Base-by-base conservation (phyloP, 345 rosid genomes). In the Melastoma malabathricum region DNA sequence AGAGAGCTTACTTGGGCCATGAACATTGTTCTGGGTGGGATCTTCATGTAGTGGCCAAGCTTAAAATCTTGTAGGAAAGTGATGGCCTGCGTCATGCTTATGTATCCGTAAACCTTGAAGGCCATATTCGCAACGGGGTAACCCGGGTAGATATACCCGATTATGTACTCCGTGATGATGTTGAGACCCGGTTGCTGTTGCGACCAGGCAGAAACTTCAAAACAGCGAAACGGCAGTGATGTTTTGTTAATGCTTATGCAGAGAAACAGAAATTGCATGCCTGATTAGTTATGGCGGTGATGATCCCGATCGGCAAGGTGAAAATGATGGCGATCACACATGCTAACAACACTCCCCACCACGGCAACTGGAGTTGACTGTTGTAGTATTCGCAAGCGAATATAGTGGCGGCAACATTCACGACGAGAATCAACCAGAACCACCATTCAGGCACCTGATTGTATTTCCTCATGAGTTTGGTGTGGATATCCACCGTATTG, bases 281-380 rank as follows among this genome's bases (percentile, higher is more conserved):
- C 97, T 92, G 98, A 62, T 92, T 92, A 18, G 98, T 92, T 54
- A 84, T 84, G 51, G 98, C 97, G 1, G 97, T 92, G 62, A 92
- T 83, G 66, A 88, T 84, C 15, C 97, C 98, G 4, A 88, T 79
- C 8, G 98, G 98, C 57, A 92, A 95, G 46, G 97, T 87, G 73
- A 92, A 87, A 9, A 68, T 13, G 54, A 92, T 75, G 62, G 98
- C 98, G 46, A 92, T 63, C 16, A 50, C 60, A 56, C 95, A 92
- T 3, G 98, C 98, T 44, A 92, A 65, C n/a, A 87, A 44, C 50
- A 88, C 97, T 46, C 97, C 98, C 97, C 98, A 92, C 98, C 98
- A 92, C 3, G 97, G 98, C 52, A 87, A 58, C 23, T 87, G 97
- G 64, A 92, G 98, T 70, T 88, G 95, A 7, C 76, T 76, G 48